These are phyloP conservation scores for Ricinus communis DNA, from an alignment of 345 rosid species.

Conservation along the genomic window DNA sequence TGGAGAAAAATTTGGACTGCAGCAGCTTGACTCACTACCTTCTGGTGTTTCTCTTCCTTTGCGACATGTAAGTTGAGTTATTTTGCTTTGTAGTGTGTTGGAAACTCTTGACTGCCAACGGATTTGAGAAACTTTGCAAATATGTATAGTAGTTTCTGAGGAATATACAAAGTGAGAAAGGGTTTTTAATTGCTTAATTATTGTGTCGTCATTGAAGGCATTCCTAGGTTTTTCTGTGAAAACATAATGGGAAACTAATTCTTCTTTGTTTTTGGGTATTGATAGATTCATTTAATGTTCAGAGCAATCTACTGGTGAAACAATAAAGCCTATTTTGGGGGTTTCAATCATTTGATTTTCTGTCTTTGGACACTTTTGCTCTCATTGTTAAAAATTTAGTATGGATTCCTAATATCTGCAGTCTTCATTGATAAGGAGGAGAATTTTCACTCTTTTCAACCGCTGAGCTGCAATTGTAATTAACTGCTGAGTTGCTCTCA, in stretches of 20 bases:
- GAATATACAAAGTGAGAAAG: background rate
- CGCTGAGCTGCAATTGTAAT: background rate
- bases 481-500: background rate
- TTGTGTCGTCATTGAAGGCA: background rate
- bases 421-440: too few relatives aligned
- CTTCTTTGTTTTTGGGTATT: background rate
- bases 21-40: conserved; percentile 81
- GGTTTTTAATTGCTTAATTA: background rate
- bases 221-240: background rate
- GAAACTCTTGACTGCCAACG: conserved; percentile 4
- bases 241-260: background rate
- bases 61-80: conserved; percentile 77
- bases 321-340: background rate
- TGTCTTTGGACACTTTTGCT: background rate
- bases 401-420: too few relatives aligned
- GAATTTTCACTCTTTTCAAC: too few relatives aligned
- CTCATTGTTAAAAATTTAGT: background rate
- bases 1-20: conserved; percentile 92
- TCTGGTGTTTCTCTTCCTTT: conserved; percentile 89
- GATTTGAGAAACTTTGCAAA: background rate
- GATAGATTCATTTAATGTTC: background rate
- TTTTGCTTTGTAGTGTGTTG: conserved; percentile 1
- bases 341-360: background rate
- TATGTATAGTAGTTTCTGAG: background rate
- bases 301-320: background rate